Evolutionary conservation across 2,329 filamentous ascomycete species (phyloP).

Genomic region (Botrytis porri): DNA sequence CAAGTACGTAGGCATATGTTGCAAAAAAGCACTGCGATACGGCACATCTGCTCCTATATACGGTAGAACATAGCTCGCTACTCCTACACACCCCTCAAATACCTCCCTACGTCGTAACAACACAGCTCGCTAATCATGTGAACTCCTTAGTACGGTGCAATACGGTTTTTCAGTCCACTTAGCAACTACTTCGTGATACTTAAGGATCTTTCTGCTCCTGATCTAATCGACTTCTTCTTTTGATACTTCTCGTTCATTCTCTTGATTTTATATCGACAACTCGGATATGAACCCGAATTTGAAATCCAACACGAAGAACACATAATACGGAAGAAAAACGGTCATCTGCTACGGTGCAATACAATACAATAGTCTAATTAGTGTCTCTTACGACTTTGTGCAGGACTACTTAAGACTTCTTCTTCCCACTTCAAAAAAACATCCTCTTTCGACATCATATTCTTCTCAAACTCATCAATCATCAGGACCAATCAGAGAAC

Average conservation of each 20-base stretch:
- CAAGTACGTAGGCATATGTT: not conserved
- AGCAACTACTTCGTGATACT: not conserved
- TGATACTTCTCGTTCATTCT: not conserved
- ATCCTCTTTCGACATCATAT: too few species aligned
- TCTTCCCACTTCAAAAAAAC: rapidly evolving
- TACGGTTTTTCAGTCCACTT: not conserved
- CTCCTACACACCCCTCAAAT: too few species aligned
- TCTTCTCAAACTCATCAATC: not conserved
- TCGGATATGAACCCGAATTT: rapidly evolving
- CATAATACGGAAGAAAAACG: too few species aligned
- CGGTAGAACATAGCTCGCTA: not conserved
- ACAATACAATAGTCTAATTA: not conserved
- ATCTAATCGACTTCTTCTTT: not conserved
- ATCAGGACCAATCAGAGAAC: not conserved
- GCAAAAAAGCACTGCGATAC: not conserved
- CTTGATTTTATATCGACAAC: not conserved
- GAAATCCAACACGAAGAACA: too few species aligned
- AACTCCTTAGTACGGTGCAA: not conserved
- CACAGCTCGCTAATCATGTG: not conserved
- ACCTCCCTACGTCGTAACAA: not conserved
- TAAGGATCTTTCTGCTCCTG: not conserved
- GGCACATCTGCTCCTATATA: rapidly evolving
- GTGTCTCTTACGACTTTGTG: too few species aligned
- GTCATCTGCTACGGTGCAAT: not conserved
- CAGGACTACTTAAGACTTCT: not conserved